Conservation (phyloP, 2,329 filamentous ascomycete species). For the Aspergillus chevalieri region DNA sequence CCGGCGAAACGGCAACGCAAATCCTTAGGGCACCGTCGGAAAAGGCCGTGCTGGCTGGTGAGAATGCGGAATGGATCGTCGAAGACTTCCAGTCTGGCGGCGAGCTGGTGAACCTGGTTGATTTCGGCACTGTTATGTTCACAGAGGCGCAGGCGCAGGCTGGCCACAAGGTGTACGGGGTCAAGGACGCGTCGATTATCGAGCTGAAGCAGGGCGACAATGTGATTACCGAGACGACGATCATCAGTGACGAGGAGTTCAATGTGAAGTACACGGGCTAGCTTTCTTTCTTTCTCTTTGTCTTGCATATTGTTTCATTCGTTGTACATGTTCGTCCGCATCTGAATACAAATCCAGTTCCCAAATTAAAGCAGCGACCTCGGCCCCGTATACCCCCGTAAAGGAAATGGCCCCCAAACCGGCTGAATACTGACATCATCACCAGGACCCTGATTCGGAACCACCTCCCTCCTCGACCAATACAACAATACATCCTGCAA, state of each 20-base stretch:
- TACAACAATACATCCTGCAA: neutral
- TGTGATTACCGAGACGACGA: conserved; percentile 25
- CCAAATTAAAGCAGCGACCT: neutral
- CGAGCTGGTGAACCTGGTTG: conserved; percentile 39
- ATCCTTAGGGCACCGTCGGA: conserved; percentile 41
- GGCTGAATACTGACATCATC: neutral
- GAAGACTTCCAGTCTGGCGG: conserved; percentile 40
- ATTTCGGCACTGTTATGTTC: conserved; percentile 44
- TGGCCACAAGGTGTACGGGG: conserved; percentile 18
- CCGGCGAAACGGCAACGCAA: conserved; percentile 48
- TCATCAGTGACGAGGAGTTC: conserved; percentile 21
- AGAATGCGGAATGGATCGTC: conserved; percentile 56
- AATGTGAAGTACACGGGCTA: conserved; percentile 17
- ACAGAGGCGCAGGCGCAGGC: conserved; percentile 25
- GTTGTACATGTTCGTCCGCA: neutral
- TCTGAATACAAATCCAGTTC: neutral
- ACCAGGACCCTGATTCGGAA: neutral
- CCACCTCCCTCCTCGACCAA: neutral
- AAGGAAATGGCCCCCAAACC: neutral
- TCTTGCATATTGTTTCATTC: neutral
- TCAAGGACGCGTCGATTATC: conserved; percentile 38
- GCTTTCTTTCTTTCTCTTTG: neutral
- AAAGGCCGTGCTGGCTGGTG: conserved; percentile 43
- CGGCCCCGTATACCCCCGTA: neutral
- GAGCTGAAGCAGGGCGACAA: conserved; percentile 42